phyloP scores from a whole-genome alignment of 495 filamentous ascomycete genomes.

The Aspergillus incahuasiensis region DNA sequence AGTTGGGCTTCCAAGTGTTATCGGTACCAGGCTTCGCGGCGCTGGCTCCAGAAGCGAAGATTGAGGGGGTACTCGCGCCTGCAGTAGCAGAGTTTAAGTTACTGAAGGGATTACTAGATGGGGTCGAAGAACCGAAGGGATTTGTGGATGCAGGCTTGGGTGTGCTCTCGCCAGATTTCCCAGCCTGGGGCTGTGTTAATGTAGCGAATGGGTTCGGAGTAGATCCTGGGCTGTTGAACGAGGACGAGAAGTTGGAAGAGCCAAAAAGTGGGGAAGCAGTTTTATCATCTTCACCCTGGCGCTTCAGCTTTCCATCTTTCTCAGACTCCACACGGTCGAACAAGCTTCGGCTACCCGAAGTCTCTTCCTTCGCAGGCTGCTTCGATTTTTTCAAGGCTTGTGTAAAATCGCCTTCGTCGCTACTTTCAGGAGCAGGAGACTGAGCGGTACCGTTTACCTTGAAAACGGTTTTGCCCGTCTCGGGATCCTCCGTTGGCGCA shows the following conservation, averaged over 20 bases:
- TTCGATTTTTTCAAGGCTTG: slow-evolving; percentile 22
- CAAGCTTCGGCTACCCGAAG: slow-evolving; percentile 43
- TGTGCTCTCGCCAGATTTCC: slow-evolving; percentile 11
- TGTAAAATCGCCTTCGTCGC: slow-evolving; percentile 23
- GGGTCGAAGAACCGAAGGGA: slow-evolving; percentile 23
- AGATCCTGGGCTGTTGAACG: slow-evolving; percentile 22
- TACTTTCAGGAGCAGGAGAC: slow-evolving; percentile 21
- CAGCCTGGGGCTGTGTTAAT: slow-evolving; percentile 11
- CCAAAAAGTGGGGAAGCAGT: slow-evolving; percentile 20
- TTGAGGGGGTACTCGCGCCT: slow-evolving; percentile 18
- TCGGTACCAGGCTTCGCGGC: slow-evolving; percentile 26
- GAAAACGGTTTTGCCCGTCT: slow-evolving; percentile 21
- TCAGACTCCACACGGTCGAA: slow-evolving; percentile 55
- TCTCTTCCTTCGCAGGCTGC: slow-evolving; percentile 25
- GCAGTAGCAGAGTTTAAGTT: slow-evolving; percentile 13
- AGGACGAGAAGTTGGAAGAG: slow-evolving; percentile 20
- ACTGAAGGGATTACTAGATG: slow-evolving; percentile 15
- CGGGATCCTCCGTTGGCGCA: slow-evolving; percentile 23
- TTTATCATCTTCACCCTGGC: slow-evolving; percentile 29
- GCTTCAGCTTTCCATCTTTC: slow-evolving; percentile 44
- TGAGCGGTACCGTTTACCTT: slow-evolving; percentile 16
- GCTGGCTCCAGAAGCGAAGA: slow-evolving; percentile 13
- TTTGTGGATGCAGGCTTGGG: slow-evolving; percentile 19
- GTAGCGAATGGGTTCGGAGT: slow-evolving; percentile 26
- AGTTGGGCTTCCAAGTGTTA: slow-evolving; percentile 50